Base-by-base conservation (phyloP, 352 stramenopile species). In the Thraustotheca clavata region DNA sequence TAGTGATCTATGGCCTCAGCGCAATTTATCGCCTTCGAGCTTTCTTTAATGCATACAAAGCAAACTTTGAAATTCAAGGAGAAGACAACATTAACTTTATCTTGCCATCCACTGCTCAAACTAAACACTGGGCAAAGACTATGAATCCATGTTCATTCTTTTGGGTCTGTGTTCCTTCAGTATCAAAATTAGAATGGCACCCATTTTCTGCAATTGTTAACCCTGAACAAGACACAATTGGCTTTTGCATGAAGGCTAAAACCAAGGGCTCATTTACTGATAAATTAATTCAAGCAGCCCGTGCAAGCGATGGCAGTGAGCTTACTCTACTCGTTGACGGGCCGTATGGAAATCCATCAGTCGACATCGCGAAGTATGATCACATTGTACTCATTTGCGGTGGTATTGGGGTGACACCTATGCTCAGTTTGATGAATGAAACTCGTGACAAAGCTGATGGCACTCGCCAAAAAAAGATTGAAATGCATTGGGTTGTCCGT, bases 201-300 rank as follows among this genome's bases (percentile, higher is more conserved):
- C 84, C 81, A 49, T 93, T 93, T 70, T 90, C 82, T 7, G 79
- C 81, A 1, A 79, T 93, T 38, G 81, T 90, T 49, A 88, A 76
- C 1, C 70, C 77, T 1, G 73, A 88, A 18, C 76, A 79, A 36
- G 78, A 90, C 40, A 89, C 84, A 35, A 77, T 93, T 41, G 84
- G 79, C n/a, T 93, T 93, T 38, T 87, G 74, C 52, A 69, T 89
- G 26, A 87, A 79, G 43, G 73, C 74, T 18, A 79, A 86, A 69
- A 71, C 73, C n/a, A 68, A 71, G 11, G 63, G 62, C 4, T 46
- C 67, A 27, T 79, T 79, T 18, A 89, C 84, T 61, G 73, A 70
- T 16, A 67, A 68, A 26, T 62, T 90, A 24, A 26, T 83, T 9
- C 63, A 84, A 43, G 75, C 78, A 50, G 77, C 76, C 24, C 61